Conservation (phyloP, 331 rosid genomes). For the Cydonia oblonga region DNA sequence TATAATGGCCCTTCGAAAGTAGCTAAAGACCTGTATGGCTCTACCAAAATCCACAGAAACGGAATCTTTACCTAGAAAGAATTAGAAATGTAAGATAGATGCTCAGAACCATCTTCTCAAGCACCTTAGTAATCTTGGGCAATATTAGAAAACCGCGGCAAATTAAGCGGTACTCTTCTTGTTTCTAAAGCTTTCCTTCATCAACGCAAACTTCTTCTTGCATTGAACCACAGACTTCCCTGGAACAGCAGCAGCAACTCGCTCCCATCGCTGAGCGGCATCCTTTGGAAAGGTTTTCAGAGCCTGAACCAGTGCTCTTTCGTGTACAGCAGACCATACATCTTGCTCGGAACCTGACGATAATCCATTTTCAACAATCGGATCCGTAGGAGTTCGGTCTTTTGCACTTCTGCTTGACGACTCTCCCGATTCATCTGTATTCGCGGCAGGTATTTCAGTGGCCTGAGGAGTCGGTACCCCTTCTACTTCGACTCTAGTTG, state of each 20-base stretch:
- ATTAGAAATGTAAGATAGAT: slow-evolving; percentile 8
- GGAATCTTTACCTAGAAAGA: slow-evolving; percentile 9
- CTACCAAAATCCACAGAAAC: slow-evolving; percentile 17
- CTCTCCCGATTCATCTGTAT: slow-evolving; percentile 21
- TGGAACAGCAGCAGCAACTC: slow-evolving; percentile 87
- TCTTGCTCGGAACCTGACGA: slow-evolving; percentile 60
- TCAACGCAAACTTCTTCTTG: slow-evolving; percentile 66
- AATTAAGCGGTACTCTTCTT: slow-evolving; percentile 52
- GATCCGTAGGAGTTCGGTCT: slow-evolving; percentile 23
- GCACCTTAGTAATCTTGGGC: background rate
- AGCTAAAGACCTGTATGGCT: slow-evolving; percentile 26
- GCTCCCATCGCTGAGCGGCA: slow-evolving; percentile 80
- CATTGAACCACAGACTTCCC: slow-evolving; percentile 88
- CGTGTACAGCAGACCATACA: slow-evolving; percentile 85
- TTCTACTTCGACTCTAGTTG: slow-evolving; percentile 66
- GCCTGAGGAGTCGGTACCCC: slow-evolving; percentile 31
- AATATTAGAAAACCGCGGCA: background rate
- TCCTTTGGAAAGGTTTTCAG: slow-evolving; percentile 92
- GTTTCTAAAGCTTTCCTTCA: slow-evolving; percentile 91
- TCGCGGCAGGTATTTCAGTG: slow-evolving; percentile 21
- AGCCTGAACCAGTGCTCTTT: slow-evolving; percentile 90
- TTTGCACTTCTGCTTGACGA: slow-evolving; percentile 27
- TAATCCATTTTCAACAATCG: slow-evolving; percentile 43
- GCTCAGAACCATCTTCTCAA: background rate
- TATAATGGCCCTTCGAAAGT: slow-evolving; percentile 20